Percentiles rank a stretch among this genome's conserved stretches.
phyloP scores from a whole-genome alignment of 495 filamentous ascomycete genomes.

The Penicillium bovifimosum region DNA sequence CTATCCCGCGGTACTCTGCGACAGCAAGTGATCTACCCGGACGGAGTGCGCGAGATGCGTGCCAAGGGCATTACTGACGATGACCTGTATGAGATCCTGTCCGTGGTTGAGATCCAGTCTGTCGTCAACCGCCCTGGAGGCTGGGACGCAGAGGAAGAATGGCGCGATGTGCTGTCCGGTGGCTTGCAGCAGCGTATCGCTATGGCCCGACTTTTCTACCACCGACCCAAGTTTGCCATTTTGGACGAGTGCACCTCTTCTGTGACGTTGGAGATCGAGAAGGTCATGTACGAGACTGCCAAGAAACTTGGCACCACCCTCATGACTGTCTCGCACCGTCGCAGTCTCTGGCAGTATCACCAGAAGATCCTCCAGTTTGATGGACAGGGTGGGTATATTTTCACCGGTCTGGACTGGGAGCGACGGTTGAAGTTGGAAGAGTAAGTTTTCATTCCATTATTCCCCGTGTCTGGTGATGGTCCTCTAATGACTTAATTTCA shows the following conservation, averaged over 20 bases:
- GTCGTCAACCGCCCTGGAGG: conserved; percentile 78
- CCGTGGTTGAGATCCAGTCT: conserved; percentile 72
- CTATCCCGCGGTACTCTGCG: conserved; percentile 81
- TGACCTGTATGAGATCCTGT: conserved; percentile 71
- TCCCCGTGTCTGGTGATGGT: too few relatives aligned
- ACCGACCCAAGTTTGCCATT: conserved; percentile 82
- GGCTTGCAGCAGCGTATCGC: conserved; percentile 96
- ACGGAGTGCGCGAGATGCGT: conserved; percentile 80
- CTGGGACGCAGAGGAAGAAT: conserved; percentile 95
- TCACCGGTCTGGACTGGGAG: conserved; percentile 87
- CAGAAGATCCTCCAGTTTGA: conserved; percentile 92
- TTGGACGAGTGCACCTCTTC: conserved; percentile 93
- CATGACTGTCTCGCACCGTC: conserved; percentile 89
- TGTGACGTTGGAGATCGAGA: conserved; percentile 89
- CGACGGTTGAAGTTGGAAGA: conserved; percentile 81
- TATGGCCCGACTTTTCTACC: conserved; percentile 96
- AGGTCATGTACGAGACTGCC: conserved; percentile 93
- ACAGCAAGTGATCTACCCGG: conserved; percentile 95
- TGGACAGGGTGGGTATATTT: conserved; percentile 85
- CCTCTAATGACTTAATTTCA: too few relatives aligned
- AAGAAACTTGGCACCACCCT: conserved; percentile 86
- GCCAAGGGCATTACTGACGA: conserved; percentile 76
- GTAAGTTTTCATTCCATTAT: conserved; percentile 44
- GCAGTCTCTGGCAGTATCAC: conserved; percentile 96
- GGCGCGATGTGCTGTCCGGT: conserved; percentile 84